Evolutionary conservation across 345 rosid species (phyloP).

Genomic region (Rhizophora apiculata): DNA sequence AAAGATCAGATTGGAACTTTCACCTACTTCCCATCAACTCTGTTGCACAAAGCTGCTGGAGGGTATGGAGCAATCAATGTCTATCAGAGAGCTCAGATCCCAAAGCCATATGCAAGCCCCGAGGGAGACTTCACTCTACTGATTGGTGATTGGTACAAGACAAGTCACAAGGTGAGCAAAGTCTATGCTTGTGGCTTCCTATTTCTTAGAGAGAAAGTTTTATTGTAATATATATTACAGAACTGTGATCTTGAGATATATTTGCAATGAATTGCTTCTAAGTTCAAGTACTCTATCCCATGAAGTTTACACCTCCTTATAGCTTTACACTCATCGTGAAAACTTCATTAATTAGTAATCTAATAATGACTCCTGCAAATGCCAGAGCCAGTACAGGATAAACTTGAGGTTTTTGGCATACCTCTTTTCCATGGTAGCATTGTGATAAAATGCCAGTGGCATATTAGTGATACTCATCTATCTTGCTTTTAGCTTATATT

Average conservation of each 20-base stretch:
- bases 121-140: slow-evolving; percentile 66
- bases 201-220: not conserved
- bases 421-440: too few relatives aligned
- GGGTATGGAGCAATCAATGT: slow-evolving; percentile 54
- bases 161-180: slow-evolving; percentile 32
- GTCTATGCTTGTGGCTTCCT: not conserved
- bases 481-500: too few relatives aligned
- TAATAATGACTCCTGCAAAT: too few relatives aligned
- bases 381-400: too few relatives aligned
- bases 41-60: slow-evolving; percentile 43
- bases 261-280: too few relatives aligned
- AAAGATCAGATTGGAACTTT: slow-evolving; percentile 45
- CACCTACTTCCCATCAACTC: slow-evolving; percentile 49
- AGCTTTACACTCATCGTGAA: too few relatives aligned
- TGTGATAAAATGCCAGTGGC: not conserved
- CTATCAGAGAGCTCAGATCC: slow-evolving; percentile 47
- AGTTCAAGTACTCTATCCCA: not conserved
- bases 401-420: too few relatives aligned
- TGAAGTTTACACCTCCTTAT: too few relatives aligned
- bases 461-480: not conserved
- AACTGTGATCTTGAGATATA: too few relatives aligned
- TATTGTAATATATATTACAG: too few relatives aligned
- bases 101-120: slow-evolving; percentile 51
- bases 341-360: too few relatives aligned
- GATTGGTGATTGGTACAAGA: slow-evolving; percentile 58